Base-by-base conservation (phyloP, 2,329 filamentous ascomycete species). In the Botrytis fragariae region DNA sequence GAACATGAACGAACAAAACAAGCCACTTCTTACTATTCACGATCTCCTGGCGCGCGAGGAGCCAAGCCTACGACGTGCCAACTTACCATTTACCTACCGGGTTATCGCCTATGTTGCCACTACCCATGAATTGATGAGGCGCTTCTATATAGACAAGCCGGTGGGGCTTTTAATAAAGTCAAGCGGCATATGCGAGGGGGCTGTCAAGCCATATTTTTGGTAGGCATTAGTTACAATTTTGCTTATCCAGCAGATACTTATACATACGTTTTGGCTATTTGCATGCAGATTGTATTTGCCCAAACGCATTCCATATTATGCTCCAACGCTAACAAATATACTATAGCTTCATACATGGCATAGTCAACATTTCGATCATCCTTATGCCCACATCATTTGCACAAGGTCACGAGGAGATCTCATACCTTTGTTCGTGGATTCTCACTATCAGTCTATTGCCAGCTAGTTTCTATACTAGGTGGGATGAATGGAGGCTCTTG, bases 381-480 rank as follows among this genome's bases (percentile, higher is more conserved):
- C 39, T 8, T 25, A 16, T 61, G 32, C 35, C 22, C 22, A 39
- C 35, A 37, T 16, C 20, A 61, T 25, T 4, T 39, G 25, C 12
- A 39, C 20, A 25, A 37, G 5, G 12, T 37, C n/a, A 10, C 18
- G 10, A 35, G 59, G 4, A 32, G 20, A 60, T 22, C 32, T 37
- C 7, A 4, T 12, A 37, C 32, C 14, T 39, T 37, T n/a, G 0
- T 22, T 39, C 59, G 35, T 37, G 32, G 54, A 59, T 35, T 35
- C 3, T 59, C 14, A 35, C 29, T 59, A 10, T 16, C 54, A 35
- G 6, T 35, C 16, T 32, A 1, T 22, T 59, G 54, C 29, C 29
- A 59, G 1, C 0, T 59, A 8, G 10, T 29, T 1, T 35, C 29
- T 3, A 1, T 35, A 4, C 1, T 0, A 9, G 1, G 6, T 35